phyloP scores from a whole-genome alignment of 306 rosid species.

The Citrullus colocynthis region DNA sequence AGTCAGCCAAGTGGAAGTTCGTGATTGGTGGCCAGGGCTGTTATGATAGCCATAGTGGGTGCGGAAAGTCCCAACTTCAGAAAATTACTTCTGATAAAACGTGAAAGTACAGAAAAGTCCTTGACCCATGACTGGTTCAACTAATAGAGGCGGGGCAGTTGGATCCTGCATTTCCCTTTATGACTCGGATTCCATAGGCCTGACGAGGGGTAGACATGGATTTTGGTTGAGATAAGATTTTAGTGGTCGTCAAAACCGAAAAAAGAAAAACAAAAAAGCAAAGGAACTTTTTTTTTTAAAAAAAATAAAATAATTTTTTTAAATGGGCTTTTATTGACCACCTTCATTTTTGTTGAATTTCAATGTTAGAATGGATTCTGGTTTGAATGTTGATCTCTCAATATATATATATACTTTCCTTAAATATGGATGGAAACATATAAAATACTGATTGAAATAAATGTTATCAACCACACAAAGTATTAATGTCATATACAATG shows the following conservation, averaged over 20 bases:
- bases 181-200: background rate
- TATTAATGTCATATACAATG: too few species aligned
- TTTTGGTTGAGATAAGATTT: background rate
- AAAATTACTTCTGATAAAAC: background rate
- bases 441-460: too few species aligned
- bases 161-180: background rate
- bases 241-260: background rate
- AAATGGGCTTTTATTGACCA: background rate
- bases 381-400: background rate
- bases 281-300: too few species aligned
- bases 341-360: background rate
- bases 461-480: too few species aligned
- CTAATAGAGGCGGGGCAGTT: constrained; percentile 1
- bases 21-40: background rate
- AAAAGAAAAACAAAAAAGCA: background rate
- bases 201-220: background rate
- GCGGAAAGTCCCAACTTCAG: background rate
- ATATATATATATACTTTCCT: background rate
- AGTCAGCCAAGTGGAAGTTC: background rate
- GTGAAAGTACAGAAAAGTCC: background rate
- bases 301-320: too few species aligned
- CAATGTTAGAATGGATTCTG: too few species aligned
- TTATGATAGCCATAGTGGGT: background rate
- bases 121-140: background rate
- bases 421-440: too few species aligned